Conservation (phyloP, 192 early-diverging fungal species). For the Backusella luteola region DNA sequence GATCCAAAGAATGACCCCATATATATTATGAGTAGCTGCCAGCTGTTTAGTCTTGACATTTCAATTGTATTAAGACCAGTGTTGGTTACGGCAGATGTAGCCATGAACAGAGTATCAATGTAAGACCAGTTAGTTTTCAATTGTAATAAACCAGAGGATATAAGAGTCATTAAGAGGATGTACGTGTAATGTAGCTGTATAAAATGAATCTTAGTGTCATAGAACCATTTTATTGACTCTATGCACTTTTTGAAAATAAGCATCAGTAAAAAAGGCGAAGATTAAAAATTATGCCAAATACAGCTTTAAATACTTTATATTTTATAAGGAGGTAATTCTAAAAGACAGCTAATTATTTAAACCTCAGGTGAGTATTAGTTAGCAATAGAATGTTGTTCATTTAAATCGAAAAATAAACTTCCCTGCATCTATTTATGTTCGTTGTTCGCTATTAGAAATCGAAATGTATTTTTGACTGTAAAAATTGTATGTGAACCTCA, state of each 20-base stretch:
- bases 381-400: not conserved
- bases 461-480: not conserved
- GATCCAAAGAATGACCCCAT: slow-evolving; percentile 30
- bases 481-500: not conserved
- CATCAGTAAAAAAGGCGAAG: not conserved
- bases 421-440: not conserved
- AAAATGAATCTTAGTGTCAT: slow-evolving; percentile 31
- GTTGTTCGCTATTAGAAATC: not conserved
- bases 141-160: slow-evolving; percentile 26
- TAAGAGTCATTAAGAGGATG: slow-evolving; percentile 20
- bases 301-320: not conserved
- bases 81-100: slow-evolving; percentile 24
- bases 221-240: slow-evolving; percentile 16
- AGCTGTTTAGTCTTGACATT: slow-evolving; percentile 20
- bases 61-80: slow-evolving; percentile 35
- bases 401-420: not conserved
- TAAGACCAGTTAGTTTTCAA: slow-evolving; percentile 22
- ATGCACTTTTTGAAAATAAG: not conserved
- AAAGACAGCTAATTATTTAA: not conserved
- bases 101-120: slow-evolving; percentile 34
- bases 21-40: slow-evolving; percentile 21
- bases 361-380: not conserved
- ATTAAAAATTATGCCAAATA: not conserved
- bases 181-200: slow-evolving; percentile 37
- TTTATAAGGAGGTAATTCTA: not conserved